Evolutionary conservation across 352 stramenopile genomes (phyloP).

Genomic region (Phytophthora megakarya): DNA sequence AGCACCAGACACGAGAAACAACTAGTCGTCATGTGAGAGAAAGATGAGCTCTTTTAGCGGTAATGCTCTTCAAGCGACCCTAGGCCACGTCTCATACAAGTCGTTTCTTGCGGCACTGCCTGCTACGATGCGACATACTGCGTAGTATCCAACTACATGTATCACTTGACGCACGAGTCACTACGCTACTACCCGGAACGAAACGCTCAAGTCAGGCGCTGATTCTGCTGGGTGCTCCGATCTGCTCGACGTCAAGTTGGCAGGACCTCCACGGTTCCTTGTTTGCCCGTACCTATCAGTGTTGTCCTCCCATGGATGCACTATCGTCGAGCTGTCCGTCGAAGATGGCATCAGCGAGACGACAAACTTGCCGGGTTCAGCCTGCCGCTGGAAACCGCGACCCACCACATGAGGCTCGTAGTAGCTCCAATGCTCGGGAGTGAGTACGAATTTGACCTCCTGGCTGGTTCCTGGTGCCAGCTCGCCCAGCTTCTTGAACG

Average conservation of each 20-base stretch:
- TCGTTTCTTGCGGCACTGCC: constrained; percentile 13
- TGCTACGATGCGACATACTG: constrained; percentile 8
- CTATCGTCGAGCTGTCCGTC: constrained; percentile 21
- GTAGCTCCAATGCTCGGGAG: constrained; percentile 54
- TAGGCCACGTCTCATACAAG: neutral
- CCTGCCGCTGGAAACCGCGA: constrained; percentile 39
- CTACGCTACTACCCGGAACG: constrained; percentile 30
- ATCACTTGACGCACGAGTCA: constrained; percentile 1
- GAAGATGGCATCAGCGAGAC: constrained; percentile 44
- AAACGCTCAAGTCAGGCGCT: constrained; percentile 17
- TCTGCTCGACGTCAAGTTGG: neutral
- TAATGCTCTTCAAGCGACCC: neutral
- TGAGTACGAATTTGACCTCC: constrained; percentile 55
- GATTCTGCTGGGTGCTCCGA: constrained; percentile 1
- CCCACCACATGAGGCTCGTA: constrained; percentile 52
- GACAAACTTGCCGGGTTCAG: constrained; percentile 56
- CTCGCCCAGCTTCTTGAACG: constrained; percentile 70
- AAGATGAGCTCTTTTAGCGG: neutral
- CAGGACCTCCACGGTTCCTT: constrained; percentile 11
- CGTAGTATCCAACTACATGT: neutral
- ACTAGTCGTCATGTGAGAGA: neutral
- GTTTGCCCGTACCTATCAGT: constrained; percentile 10
- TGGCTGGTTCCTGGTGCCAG: constrained; percentile 27
- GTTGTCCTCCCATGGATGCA: neutral
- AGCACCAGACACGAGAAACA: neutral